Conservation (phyloP, 352 stramenopile species). For the Discostella stelligera region DNA sequence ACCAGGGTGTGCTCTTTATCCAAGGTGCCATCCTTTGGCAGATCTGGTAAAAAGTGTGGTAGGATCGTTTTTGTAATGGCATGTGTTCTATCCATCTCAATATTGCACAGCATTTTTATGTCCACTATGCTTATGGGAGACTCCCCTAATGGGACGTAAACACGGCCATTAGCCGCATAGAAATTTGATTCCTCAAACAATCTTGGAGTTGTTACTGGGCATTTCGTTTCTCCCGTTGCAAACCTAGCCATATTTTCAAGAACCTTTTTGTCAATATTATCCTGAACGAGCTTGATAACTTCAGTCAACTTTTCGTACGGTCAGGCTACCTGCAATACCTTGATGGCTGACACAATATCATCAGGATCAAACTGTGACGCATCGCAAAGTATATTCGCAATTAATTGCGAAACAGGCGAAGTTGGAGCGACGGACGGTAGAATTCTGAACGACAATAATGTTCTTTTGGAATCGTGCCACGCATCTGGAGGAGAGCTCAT, state of each 20-base stretch:
- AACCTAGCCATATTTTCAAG: slow-evolving; percentile 19
- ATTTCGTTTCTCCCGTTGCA: slow-evolving; percentile 7
- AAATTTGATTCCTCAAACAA: slow-evolving; percentile 51
- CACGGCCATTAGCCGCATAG: slow-evolving; percentile 61
- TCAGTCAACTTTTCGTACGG: slow-evolving; percentile 16
- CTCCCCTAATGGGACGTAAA: slow-evolving; percentile 50
- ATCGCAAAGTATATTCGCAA: slow-evolving; percentile 52
- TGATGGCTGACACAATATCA: slow-evolving; percentile 29
- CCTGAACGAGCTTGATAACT: slow-evolving; percentile 27
- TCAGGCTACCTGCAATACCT: slow-evolving; percentile 10
- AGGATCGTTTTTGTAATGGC: slow-evolving; percentile 52
- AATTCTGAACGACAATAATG: slow-evolving; percentile 43
- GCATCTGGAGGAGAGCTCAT: slow-evolving; percentile 36
- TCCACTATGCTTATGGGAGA: slow-evolving; percentile 39
- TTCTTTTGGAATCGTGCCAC: slow-evolving; percentile 44
- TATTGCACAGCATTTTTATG: slow-evolving; percentile 49
- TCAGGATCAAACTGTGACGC: slow-evolving; percentile 43
- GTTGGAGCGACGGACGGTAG: neutral
- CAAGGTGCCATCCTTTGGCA: neutral
- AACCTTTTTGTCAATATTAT: slow-evolving; percentile 19
- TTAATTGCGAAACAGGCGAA: slow-evolving; percentile 9
- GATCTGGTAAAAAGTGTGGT: slow-evolving; percentile 30
- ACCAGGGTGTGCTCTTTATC: neutral
- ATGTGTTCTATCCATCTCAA: slow-evolving; percentile 55
- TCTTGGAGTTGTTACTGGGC: slow-evolving; percentile 5